These are phyloP conservation scores for Schizopora paradoxa DNA, from an alignment of 1,284 basidiomycete genomes.

Conservation along the genomic window DNA sequence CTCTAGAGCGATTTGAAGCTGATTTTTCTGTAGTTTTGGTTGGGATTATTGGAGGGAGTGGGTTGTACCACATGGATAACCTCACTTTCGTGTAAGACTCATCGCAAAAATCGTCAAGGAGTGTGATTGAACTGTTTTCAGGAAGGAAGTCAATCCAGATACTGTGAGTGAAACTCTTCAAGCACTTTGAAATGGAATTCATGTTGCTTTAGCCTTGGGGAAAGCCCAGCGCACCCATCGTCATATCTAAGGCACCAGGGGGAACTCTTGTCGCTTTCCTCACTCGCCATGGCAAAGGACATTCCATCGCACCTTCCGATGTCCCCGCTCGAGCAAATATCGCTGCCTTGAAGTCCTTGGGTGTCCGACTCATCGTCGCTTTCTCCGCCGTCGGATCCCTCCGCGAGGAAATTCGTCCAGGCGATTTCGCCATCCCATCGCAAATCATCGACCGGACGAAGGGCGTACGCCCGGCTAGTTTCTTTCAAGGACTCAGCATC, in stretches of 20 bases:
- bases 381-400: conserved; percentile 97
- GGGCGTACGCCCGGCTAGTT: conserved; percentile 79
- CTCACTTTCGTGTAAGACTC: conserved; percentile 70
- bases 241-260: conserved; percentile 76
- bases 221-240: conserved; percentile 85
- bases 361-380: conserved; percentile 84
- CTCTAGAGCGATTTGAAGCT: neutral
- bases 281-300: conserved; percentile 81
- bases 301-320: conserved; percentile 69
- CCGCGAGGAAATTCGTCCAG: conserved; percentile 89
- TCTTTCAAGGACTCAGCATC: conserved; percentile 78
- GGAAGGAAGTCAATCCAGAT: conserved; percentile 64
- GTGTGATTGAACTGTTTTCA: conserved; percentile 26
- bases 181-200: conserved; percentile 6
- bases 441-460: conserved; percentile 98
- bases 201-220: conserved; percentile 81
- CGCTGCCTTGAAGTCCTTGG: conserved; percentile 89
- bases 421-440: conserved; percentile 83
- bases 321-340: conserved; percentile 92
- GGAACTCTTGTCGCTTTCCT: conserved; percentile 86
- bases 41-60: conserved; percentile 83
- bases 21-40: conserved; percentile 50
- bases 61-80: conserved; percentile 87
- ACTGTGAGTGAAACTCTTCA: conserved; percentile 42
- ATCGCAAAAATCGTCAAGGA: neutral